Conservation (phyloP, 2,329 filamentous ascomycete species). For the Colletotrichum viniferum region DNA sequence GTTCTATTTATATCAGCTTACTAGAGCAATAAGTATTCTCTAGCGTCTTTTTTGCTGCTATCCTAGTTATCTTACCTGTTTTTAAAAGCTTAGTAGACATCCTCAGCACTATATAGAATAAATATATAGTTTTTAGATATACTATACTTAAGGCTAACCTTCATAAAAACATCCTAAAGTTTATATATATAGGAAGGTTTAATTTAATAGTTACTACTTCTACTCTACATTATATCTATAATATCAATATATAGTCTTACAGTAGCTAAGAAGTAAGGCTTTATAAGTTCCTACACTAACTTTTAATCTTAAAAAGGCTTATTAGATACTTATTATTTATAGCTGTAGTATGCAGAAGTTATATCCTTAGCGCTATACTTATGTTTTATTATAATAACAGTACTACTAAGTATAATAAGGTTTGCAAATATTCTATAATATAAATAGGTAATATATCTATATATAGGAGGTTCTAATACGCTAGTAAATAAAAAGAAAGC, state of each 20-base stretch:
- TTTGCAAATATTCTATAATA: too few species aligned
- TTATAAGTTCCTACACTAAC: not conserved
- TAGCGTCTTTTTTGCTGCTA: not conserved
- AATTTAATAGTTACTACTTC: not conserved
- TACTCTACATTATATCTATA: not conserved
- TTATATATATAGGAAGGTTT: not conserved
- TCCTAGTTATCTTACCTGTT: not conserved
- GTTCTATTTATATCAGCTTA: too few species aligned
- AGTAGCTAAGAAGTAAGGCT: not conserved
- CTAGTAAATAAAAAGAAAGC: too few species aligned
- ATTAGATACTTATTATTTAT: not conserved
- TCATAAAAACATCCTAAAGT: not conserved
- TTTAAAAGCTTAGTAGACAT: not conserved
- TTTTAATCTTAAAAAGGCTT: not conserved
- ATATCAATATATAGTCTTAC: not conserved
- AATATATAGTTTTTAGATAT: not conserved
- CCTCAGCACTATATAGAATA: not conserved
- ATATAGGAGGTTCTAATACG: too few species aligned
- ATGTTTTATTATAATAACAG: too few species aligned
- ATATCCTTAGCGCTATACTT: too few species aligned
- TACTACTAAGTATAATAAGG: too few species aligned
- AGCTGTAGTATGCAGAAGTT: too few species aligned
- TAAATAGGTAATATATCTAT: too few species aligned
- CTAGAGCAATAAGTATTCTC: too few species aligned
- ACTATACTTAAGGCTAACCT: not conserved